Evolutionary conservation across 768 basidiomycete genomes (phyloP).

Genomic region (Lactifluus hygrophoroides): DNA sequence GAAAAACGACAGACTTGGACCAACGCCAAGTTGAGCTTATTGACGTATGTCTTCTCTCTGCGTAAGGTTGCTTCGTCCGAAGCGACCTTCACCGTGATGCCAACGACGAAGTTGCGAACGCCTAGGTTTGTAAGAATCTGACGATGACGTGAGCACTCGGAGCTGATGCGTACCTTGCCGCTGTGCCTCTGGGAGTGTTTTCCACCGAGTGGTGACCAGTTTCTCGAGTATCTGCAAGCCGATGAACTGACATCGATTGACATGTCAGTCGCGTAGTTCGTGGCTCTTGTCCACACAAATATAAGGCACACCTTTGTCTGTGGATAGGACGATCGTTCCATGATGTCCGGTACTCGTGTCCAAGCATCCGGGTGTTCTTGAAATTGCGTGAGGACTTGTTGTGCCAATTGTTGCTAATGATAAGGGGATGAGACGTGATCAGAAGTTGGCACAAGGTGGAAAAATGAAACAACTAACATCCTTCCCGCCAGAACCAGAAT

Average conservation of each 20-base stretch:
- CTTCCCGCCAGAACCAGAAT: constrained; percentile 63
- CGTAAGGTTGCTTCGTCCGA: constrained; percentile 84
- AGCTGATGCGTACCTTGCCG: constrained; percentile 55
- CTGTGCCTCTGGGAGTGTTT: constrained; percentile 89
- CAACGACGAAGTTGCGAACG: constrained; percentile 94
- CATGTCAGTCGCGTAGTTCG: neutral
- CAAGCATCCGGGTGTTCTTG: constrained; percentile 95
- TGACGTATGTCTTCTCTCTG: constrained; percentile 89
- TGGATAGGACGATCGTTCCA: constrained; percentile 74
- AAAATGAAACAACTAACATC: constrained; percentile 49
- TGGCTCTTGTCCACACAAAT: neutral
- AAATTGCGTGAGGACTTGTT: constrained; percentile 89
- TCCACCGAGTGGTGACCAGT: constrained; percentile 92
- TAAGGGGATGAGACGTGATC: neutral
- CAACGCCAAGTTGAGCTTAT: constrained; percentile 93
- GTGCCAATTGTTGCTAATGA: constrained; percentile 84
- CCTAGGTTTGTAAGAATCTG: constrained; percentile 37
- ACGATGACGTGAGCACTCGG: neutral
- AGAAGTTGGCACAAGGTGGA: neutral
- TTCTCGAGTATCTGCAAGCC: constrained; percentile 96
- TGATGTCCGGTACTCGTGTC: constrained; percentile 92
- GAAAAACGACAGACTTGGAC: constrained; percentile 58
- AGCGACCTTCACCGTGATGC: constrained; percentile 85
- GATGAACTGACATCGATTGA: constrained; percentile 39
- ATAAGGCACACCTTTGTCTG: constrained; percentile 63